phyloP scores from a whole-genome alignment of 139 green algal species.

The Chlorella sp. region DNA sequence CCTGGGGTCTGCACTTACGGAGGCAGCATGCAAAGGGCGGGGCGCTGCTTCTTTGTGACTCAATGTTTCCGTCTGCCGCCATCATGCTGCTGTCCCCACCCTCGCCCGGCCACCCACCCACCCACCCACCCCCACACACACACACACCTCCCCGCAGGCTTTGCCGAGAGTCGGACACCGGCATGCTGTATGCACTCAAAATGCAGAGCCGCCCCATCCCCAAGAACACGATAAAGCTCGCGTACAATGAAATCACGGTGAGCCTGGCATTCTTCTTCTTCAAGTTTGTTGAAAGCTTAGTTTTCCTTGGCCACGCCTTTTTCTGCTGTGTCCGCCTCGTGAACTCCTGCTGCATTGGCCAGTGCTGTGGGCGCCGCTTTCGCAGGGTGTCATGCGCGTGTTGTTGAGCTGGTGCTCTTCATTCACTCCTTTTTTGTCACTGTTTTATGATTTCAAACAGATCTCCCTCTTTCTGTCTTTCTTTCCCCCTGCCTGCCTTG shows the following conservation, averaged over 20 bases:
- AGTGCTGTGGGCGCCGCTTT: too few relatives aligned
- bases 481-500: neutral
- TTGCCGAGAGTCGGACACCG: neutral
- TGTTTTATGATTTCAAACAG: too few relatives aligned
- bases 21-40: neutral
- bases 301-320: neutral
- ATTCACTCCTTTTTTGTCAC: too few relatives aligned
- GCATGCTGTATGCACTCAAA: slow-evolving; percentile 36
- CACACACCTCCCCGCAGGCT: neutral
- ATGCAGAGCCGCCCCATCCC: slow-evolving; percentile 40
- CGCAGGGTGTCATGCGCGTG: too few relatives aligned
- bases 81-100: too few relatives aligned
- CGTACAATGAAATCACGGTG: slow-evolving; percentile 39
- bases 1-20: neutral
- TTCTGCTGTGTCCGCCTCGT: neutral
- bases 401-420: too few relatives aligned
- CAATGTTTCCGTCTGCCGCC: neutral
- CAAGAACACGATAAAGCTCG: neutral
- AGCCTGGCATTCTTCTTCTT: neutral
- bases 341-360: too few relatives aligned
- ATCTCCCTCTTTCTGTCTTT: neutral
- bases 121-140: too few relatives aligned
- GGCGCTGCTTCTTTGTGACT: neutral
- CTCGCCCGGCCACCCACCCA: too few relatives aligned
- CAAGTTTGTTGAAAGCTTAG: too few relatives aligned